These are phyloP conservation scores for Penicillium psychrosexuale DNA, from an alignment of 2,329 filamentous ascomycete genomes.

Conservation along the genomic window DNA sequence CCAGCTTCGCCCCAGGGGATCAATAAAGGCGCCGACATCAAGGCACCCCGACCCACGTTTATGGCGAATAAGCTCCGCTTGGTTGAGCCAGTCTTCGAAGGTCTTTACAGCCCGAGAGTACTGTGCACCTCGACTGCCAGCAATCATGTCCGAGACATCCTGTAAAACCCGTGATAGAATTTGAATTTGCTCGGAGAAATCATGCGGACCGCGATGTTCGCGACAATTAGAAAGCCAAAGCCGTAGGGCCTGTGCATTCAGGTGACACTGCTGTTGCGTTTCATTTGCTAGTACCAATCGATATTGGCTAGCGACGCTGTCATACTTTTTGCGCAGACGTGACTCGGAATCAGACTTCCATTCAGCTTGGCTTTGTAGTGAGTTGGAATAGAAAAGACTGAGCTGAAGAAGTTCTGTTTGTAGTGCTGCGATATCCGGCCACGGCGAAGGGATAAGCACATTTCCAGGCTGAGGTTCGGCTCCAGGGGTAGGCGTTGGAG, in stretches of 20 bases:
- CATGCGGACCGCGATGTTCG: constrained; percentile 26
- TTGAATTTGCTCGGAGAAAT: constrained; percentile 39
- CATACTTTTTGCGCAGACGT: constrained; percentile 34
- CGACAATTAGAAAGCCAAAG: constrained; percentile 34
- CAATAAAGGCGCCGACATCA: constrained; percentile 30
- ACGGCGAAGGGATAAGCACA: constrained; percentile 28
- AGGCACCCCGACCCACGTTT: constrained; percentile 6
- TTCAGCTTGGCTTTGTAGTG: constrained; percentile 27
- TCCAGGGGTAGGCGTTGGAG: constrained; percentile 19
- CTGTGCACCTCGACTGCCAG: constrained; percentile 23
- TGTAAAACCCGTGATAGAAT: constrained; percentile 40
- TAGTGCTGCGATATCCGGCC: constrained; percentile 37
- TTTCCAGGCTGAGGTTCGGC: constrained; percentile 14
- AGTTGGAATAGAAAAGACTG: constrained; percentile 37
- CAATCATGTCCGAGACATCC: constrained; percentile 35
- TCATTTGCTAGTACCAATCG: constrained; percentile 32
- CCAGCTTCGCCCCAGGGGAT: constrained; percentile 36
- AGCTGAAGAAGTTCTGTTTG: constrained; percentile 47
- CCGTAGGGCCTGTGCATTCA: constrained; percentile 37
- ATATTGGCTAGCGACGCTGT: constrained; percentile 36
- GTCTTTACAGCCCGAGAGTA: constrained; percentile 30
- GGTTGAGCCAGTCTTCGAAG: constrained; percentile 40
- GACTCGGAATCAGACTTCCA: constrained; percentile 33
- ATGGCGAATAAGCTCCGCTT: constrained; percentile 27
- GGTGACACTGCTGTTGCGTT: constrained; percentile 29